Percentiles rank a stretch among this genome's conserved stretches.
Conservation (phyloP, 768 basidiomycete species). For the Boletus patriciae region DNA sequence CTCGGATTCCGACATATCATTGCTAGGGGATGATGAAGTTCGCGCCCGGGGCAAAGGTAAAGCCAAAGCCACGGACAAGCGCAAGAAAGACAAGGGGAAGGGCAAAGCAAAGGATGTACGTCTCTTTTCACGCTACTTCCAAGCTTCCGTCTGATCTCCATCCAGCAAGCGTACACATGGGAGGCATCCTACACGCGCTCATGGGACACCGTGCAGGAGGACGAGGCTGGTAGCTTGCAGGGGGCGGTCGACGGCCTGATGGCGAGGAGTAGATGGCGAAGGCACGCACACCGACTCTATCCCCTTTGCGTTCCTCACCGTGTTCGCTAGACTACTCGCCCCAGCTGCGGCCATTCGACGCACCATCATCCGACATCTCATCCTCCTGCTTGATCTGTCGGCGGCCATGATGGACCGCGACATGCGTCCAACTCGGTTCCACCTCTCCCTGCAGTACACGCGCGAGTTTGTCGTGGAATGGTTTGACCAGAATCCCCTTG, state of each 20-base stretch:
- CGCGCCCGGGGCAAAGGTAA: conserved; percentile 60
- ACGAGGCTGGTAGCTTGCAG: conserved; percentile 88
- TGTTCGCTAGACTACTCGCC: conserved; percentile 61
- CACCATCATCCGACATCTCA: conserved; percentile 93
- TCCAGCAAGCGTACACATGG: conserved; percentile 88
- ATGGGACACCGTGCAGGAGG: conserved; percentile 98
- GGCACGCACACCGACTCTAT: conserved; percentile 48
- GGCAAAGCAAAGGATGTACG: conserved; percentile 36
- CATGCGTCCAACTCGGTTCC: conserved; percentile 92
- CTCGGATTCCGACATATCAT: conserved; percentile 72
- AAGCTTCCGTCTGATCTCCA: conserved; percentile 3
- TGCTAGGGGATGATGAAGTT: conserved; percentile 48
- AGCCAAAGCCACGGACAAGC: conserved; percentile 51
- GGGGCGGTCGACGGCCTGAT: conserved; percentile 87
- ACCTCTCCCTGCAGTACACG: conserved; percentile 85
- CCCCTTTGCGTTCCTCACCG: conserved; percentile 7
- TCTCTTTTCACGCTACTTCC: not conserved
- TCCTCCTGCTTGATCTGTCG: conserved; percentile 91
- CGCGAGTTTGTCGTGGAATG: conserved; percentile 92
- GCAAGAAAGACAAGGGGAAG: conserved; percentile 53
- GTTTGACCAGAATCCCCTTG: conserved; percentile 99
- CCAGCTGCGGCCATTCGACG: conserved; percentile 88
- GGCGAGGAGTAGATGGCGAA: conserved; percentile 78
- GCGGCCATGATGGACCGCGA: conserved; percentile 93
- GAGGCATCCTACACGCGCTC: conserved; percentile 92